Base-by-base conservation (phyloP, 2,329 filamentous ascomycete species). In the Zymoseptoria crescenta region DNA sequence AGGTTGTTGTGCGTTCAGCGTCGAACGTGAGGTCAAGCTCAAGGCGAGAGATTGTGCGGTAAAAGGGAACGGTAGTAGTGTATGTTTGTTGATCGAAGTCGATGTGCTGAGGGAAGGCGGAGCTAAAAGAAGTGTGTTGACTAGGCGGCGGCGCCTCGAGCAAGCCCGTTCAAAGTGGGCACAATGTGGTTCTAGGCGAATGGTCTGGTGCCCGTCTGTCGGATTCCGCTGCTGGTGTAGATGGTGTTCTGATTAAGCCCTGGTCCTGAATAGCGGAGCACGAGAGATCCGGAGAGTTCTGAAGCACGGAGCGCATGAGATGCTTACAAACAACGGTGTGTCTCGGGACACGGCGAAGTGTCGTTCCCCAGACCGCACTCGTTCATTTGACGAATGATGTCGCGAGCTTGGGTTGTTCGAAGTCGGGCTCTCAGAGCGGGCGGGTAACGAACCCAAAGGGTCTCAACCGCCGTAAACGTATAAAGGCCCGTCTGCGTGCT, bases 401-500 rank as follows among this genome's bases (percentile, higher is more conserved):
- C 51, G 56, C 53, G 54, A 51, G 41, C 56, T 59, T 57, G 54
- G 41, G 56, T 45, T 51, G 55, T 35, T 50, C 63, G 64, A 63
- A 59, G 56, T 64, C 62, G 54, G 10, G 6, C 35, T 45, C 61
- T 64, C 57, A 63, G 61, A 63, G 35, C 28, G 54, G 56, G 59
- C 63, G 64, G 63, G 56, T 54, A 56, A 57, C 52, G 56, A 62
- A 54, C 57, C 60, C 57, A 60, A 58, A 57, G 53, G 63, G 59
- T 54, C 59, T 57, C 53, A 59, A 59, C 56, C 57, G 61, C 61
- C 60, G 58, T 54, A 64, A 60, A 65, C 59, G 62, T 66, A 63
- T 58, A 65, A 62, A 57, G 48, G 61, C 61, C 66, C 62, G 65
- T 56, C 61, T 59, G 69, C 56, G 56, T 61, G 54, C 65, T 62